Evolutionary conservation across 2,329 filamentous ascomycete genomes (phyloP).

Genomic region (Fusarium equiseti): DNA sequence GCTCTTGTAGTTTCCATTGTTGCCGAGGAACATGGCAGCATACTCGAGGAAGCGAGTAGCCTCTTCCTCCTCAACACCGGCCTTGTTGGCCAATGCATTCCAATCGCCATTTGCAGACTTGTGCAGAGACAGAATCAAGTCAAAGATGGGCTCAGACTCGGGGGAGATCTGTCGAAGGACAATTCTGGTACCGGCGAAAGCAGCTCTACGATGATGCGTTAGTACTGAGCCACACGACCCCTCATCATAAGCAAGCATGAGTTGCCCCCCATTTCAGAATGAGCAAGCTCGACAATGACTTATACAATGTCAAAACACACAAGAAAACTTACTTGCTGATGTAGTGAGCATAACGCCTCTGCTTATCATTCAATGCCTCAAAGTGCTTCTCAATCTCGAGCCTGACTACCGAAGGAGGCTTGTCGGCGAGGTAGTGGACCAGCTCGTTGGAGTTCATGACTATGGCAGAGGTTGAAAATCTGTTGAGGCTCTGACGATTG

Average conservation of each 20-base stretch:
- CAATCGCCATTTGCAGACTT: slow-evolving; percentile 76
- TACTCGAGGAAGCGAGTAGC: slow-evolving; percentile 80
- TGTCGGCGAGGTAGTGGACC: slow-evolving; percentile 88
- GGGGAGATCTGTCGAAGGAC: slow-evolving; percentile 85
- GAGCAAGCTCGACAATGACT: background rate
- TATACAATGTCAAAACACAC: background rate
- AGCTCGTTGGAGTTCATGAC: slow-evolving; percentile 70
- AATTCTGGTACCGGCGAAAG: slow-evolving; percentile 81
- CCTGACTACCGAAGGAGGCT: slow-evolving; percentile 87
- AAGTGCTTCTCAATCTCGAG: slow-evolving; percentile 96
- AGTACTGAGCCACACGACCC: slow-evolving; percentile 22
- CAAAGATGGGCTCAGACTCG: slow-evolving; percentile 84
- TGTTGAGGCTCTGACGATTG: slow-evolving; percentile 41
- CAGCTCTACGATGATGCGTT: slow-evolving; percentile 65
- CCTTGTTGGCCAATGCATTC: slow-evolving; percentile 73
- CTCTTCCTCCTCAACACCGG: slow-evolving; percentile 72
- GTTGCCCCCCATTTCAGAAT: slow-evolving; percentile 21
- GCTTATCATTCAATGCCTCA: slow-evolving; percentile 76
- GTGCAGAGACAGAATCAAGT: slow-evolving; percentile 81
- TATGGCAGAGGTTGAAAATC: slow-evolving; percentile 53
- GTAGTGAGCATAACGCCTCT: slow-evolving; percentile 93
- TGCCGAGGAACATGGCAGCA: slow-evolving; percentile 81
- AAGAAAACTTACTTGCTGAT: slow-evolving; percentile 76
- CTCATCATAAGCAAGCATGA: slow-evolving; percentile 19
- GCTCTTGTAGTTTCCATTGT: slow-evolving; percentile 87